Base-by-base conservation (phyloP, 495 filamentous ascomycete species). In the Daldinia loculata region DNA sequence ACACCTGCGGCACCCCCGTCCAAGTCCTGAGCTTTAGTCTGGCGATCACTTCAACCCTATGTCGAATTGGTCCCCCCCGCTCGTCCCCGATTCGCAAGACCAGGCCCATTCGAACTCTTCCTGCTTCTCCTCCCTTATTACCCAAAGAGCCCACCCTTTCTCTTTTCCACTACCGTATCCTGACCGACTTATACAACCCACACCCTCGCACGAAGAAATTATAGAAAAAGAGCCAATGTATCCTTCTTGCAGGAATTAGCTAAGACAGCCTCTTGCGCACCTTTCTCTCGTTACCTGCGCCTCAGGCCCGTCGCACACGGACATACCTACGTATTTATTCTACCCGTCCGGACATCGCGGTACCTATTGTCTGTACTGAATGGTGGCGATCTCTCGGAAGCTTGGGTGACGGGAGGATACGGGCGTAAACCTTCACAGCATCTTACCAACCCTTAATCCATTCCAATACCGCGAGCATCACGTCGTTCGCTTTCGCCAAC, bases 1-100 rank as follows among this genome's bases (percentile, higher is more conserved):
- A 57, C 36, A 41, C 34, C 61, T 68, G 51, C 39, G 64, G 61
- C 70, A 73, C 70, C 70, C 70, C 70, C 38, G 61, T 66, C 63
- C 38, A 45, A 69, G 68, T 76, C 62, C 72, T 62, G 48, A 71
- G 63, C 39, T 71, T 72, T 75, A 58, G 66, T 74, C 64, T 75
- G 74, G 71, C 74, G 74, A 76, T 76, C 74, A 76, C 74, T 76
- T 77, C 67, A 77, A 67, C 45, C 63, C 61, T 68, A 70, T 60
- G 34, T 65, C 41, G 67, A 73, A 65, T 65, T 70, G 58, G 72
- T 63, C 55, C 57, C 70, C 64, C 75, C 75, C 75, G 75, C 75
- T 62, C 68, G 64, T 67, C 67, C 69, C 75, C 70, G 66, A 71
- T 72, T 73, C 70, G 61, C 63, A 67, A 69, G 29, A 52, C 58